Evolutionary conservation across 2,329 filamentous ascomycete genomes (phyloP), one percentile per base, ranked within the genome.

Genomic region (Chaetomium olivaceum): DNA sequence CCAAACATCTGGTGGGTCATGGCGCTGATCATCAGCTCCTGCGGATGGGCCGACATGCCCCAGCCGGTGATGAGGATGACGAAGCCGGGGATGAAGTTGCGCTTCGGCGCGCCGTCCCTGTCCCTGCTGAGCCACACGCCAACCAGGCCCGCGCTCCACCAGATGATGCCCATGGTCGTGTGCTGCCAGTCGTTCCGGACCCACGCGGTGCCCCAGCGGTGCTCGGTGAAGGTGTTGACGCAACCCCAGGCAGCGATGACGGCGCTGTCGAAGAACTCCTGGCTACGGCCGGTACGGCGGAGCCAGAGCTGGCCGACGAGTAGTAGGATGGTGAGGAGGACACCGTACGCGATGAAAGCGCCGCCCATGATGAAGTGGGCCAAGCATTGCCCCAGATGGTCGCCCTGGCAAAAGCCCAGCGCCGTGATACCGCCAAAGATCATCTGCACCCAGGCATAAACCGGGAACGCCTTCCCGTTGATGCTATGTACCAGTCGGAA

Each of bases 311-410:
- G 95, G 16, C 95, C 95, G 50, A 95, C 92, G 8, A 97, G 81
- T 39, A 98, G 85, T 23, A 97, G 80, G 23, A 98, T 89, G 2
- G 91, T 93, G 70, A 99, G 84, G 46, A 97, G 76, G 62, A 97
- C 90, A 31, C 92, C 95, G 74, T 99, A 99, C 33, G 86, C 95
- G 71, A 99, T 94, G 76, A 99, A 99, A 0, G 94, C 93, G 71
- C 91, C 90, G 54, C 95, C 95, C 95, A 99, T 99, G 77, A 98
- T 99, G 78, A 98, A 99, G 78, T 99, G 95, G 1, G 95, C 95
- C 51, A 91, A 80, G 78, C 95, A 99, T 78, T 99, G 95, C 36
- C 93, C 94, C 1, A 93, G 77, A 75, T 99, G 94, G 65, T 98
- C 93, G 62, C 85, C 92, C 71, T 92, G 91, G 77, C 95, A 99